Percentiles rank a stretch among this genome's conserved stretches.
These are phyloP conservation scores for Leavenworthia alabamica DNA, from an alignment of 345 rosid species.

Conservation along the genomic window DNA sequence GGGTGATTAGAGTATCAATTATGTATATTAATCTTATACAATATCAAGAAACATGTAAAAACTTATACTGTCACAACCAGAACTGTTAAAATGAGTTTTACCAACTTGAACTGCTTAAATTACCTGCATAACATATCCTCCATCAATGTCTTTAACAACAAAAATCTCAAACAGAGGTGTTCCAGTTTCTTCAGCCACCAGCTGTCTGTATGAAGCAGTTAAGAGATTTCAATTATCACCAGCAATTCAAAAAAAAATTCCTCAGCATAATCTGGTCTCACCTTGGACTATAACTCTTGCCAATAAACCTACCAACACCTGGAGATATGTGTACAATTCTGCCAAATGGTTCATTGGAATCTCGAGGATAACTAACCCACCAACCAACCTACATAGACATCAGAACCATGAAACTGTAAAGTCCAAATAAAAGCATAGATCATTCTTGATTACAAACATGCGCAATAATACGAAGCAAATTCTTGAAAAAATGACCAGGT, in stretches of 20 bases:
- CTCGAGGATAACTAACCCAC: slow-evolving; percentile 93
- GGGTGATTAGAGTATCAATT: neutral
- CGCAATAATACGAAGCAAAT: neutral
- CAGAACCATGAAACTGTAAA: slow-evolving; percentile 4
- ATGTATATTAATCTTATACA: neutral
- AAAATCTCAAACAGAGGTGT: slow-evolving; percentile 91
- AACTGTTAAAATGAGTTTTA: neutral
- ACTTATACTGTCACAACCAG: neutral
- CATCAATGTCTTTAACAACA: slow-evolving; percentile 65
- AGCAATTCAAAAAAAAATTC: neutral
- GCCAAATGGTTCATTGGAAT: slow-evolving; percentile 80
- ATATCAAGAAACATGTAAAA: neutral
- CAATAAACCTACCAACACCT: slow-evolving; percentile 84
- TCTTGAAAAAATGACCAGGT: neutral
- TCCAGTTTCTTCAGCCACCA: slow-evolving; percentile 74
- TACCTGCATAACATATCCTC: slow-evolving; percentile 75
- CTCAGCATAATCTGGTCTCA: slow-evolving; percentile 22
- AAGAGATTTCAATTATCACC: neutral
- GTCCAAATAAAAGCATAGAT: slow-evolving; percentile 3
- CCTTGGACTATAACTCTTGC: slow-evolving; percentile 85
- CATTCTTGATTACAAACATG: neutral
- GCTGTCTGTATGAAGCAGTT: slow-evolving; percentile 57
- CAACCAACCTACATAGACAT: slow-evolving; percentile 70
- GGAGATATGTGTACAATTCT: slow-evolving; percentile 73
- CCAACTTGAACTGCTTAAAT: slow-evolving; percentile 7